Evolutionary conservation across 352 stramenopile species (phyloP).

Genomic region (Phytophthora sp.): DNA sequence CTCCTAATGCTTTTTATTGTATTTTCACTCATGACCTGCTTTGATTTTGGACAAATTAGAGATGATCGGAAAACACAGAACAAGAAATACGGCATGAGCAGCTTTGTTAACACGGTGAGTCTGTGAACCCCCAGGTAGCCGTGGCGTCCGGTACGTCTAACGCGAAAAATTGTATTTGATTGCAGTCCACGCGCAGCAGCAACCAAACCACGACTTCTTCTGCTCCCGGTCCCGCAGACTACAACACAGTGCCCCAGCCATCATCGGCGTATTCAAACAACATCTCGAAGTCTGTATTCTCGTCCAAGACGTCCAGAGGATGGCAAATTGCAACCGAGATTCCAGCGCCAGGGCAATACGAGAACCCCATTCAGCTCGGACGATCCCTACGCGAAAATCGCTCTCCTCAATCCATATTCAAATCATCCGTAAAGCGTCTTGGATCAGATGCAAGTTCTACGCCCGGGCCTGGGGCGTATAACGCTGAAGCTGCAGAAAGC

Average conservation of each 20-base stretch:
- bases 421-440: slow-evolving; percentile 66
- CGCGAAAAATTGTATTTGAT: neutral
- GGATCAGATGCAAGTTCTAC: slow-evolving; percentile 41
- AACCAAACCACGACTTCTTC: slow-evolving; percentile 37
- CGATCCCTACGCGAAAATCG: slow-evolving; percentile 21
- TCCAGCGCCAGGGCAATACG: slow-evolving; percentile 73
- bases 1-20: neutral
- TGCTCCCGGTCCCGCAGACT: slow-evolving; percentile 56
- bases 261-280: slow-evolving; percentile 56
- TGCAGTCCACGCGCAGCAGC: slow-evolving; percentile 39
- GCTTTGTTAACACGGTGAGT: slow-evolving; percentile 63
- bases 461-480: slow-evolving; percentile 70
- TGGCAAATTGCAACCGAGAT: slow-evolving; percentile 53
- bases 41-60: slow-evolving; percentile 20
- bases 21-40: neutral
- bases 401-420: slow-evolving; percentile 64
- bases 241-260: slow-evolving; percentile 52
- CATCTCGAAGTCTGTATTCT: slow-evolving; percentile 63
- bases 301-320: slow-evolving; percentile 63
- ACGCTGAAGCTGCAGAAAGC: slow-evolving; percentile 65
- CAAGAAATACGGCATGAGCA: slow-evolving; percentile 73
- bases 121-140: no score
- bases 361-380: slow-evolving; percentile 65
- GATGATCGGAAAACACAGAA: slow-evolving; percentile 56
- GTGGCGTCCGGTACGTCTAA: no score